phyloP scores from a whole-genome alignment of 345 rosid species.

The Lepidium aucheri region DNA sequence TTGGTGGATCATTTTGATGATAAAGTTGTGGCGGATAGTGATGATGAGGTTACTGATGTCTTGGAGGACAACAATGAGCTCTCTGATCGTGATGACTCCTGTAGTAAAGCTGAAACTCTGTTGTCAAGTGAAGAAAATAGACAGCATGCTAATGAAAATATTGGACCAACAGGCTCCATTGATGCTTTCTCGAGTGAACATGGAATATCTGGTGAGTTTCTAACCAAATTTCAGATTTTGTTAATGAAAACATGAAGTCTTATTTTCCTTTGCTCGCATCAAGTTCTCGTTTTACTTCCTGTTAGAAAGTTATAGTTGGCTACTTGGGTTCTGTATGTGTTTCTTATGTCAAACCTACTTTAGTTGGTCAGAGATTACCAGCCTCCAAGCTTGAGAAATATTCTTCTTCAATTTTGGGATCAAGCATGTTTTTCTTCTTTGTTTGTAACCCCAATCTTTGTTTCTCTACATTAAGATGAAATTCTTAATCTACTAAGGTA shows the following conservation, averaged over 20 bases:
- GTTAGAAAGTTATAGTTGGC: not conserved
- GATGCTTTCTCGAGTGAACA: conserved; percentile 16
- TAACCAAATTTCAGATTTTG: not conserved
- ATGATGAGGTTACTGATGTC: conserved; percentile 50
- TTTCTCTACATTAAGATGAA: not conserved
- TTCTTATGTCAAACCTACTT: conserved; percentile 13
- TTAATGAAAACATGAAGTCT: not conserved
- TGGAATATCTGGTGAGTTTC: conserved; percentile 35
- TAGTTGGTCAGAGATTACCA: conserved; percentile 8
- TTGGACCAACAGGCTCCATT: conserved; percentile 6
- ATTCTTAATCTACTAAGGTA: not conserved
- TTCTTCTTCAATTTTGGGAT: not conserved
- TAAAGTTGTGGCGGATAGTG: conserved; percentile 26
- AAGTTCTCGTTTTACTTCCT: not conserved
- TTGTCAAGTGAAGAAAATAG: conserved; percentile 18
- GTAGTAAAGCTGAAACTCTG: conserved; percentile 10
- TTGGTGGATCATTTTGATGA: conserved; percentile 15
- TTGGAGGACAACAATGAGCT: conserved; percentile 30
- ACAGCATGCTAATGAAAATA: conserved; percentile 7
- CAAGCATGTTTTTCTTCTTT: not conserved
- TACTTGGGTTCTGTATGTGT: not conserved
- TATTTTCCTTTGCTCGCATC: not conserved
- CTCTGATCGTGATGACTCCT: conserved; percentile 27
- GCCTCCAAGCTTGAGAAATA: conserved; percentile 17
- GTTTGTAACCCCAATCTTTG: not conserved